Conservation (phyloP, 345 rosid genomes). For the Psidium guajava region DNA sequence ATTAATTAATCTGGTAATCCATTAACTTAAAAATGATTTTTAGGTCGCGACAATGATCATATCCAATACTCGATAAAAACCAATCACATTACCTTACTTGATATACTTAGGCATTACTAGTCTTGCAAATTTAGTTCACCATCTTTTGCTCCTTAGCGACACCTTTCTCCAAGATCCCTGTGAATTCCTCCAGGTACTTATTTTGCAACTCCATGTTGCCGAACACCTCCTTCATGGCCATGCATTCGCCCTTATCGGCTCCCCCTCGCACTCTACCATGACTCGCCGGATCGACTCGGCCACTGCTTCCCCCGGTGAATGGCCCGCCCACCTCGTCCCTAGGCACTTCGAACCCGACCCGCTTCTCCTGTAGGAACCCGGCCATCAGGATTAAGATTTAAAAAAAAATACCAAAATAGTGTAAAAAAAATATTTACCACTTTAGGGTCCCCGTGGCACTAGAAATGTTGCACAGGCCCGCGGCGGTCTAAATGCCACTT, state of each 20-base stretch:
- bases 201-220: background rate
- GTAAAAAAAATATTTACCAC: no score
- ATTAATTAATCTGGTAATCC: no score
- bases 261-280: conserved; percentile 1
- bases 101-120: background rate
- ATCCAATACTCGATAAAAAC: background rate
- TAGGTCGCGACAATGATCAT: no score
- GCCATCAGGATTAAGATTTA: no score
- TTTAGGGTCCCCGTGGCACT: no score
- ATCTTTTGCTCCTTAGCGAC: background rate
- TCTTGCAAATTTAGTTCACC: background rate
- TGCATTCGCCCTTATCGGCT: conserved; percentile 1
- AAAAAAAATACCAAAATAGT: no score
- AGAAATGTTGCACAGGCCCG: no score
- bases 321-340: conserved; percentile 5
- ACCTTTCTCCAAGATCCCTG: background rate
- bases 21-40: no score
- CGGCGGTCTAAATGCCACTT: no score
- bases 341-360: conserved; percentile 8
- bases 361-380: background rate
- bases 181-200: background rate
- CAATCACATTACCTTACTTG: no score
- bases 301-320: background rate
- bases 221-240: conserved; percentile 1
- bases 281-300: conserved; percentile 7